Conservation (phyloP, 192 early-diverging fungal genomes). For the Geosiphon pyriformis region DNA sequence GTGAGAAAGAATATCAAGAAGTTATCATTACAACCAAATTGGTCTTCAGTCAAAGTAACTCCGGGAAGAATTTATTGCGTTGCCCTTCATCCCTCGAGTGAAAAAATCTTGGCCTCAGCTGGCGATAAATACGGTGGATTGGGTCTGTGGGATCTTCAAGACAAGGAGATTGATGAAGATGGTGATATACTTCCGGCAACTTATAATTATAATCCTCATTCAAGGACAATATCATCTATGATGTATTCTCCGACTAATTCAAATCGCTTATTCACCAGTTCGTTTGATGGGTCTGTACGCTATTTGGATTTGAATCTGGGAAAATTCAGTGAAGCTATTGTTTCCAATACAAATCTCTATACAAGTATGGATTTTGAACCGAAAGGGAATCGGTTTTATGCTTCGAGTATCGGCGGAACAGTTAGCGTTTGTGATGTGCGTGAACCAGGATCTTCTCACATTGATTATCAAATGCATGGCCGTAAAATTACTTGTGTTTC, state of each 20-base stretch:
- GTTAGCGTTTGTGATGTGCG: constrained; percentile 48
- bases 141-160: constrained; percentile 57
- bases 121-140: constrained; percentile 47
- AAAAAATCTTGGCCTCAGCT: constrained; percentile 46
- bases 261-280: constrained; percentile 45
- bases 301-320: constrained; percentile 53
- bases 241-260: constrained; percentile 43
- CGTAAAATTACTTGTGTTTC: constrained; percentile 61
- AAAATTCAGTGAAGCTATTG: constrained; percentile 46
- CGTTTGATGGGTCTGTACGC: constrained; percentile 57
- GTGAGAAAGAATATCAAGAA: neutral
- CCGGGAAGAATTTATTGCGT: constrained; percentile 41
- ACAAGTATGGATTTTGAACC: constrained; percentile 43
- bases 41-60: constrained; percentile 49
- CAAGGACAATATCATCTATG: constrained; percentile 42
- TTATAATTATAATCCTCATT: constrained; percentile 48
- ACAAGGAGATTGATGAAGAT: constrained; percentile 32
- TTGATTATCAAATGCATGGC: constrained; percentile 35
- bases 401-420: constrained; percentile 48
- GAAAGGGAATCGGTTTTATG: constrained; percentile 41
- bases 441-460: constrained; percentile 14
- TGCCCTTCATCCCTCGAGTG: constrained; percentile 50
- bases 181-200: constrained; percentile 44
- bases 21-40: no score
- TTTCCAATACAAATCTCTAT: constrained; percentile 32